These are phyloP conservation scores for Globisporangium acanthophoron DNA, from an alignment of 352 stramenopile species.

Conservation along the genomic window DNA sequence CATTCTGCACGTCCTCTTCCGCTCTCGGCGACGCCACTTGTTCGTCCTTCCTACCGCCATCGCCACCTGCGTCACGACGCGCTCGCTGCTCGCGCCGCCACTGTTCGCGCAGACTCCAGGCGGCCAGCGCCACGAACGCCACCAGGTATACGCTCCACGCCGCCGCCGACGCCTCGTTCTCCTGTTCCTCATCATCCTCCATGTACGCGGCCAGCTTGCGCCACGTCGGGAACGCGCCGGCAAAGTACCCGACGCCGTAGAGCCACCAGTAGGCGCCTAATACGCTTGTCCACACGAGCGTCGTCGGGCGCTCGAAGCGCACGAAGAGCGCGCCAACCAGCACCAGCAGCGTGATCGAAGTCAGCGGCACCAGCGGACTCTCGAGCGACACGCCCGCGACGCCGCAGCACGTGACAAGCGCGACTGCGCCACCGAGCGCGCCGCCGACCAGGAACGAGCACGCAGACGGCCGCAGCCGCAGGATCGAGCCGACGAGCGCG, in stretches of 20 bases:
- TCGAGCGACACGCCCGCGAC: constrained; percentile 4
- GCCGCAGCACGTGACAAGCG: constrained; percentile 5
- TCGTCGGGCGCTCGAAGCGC: constrained; percentile 5
- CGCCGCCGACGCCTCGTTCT: too few relatives aligned
- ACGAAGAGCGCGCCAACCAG: constrained; percentile 4
- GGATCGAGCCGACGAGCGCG: constrained; percentile 12
- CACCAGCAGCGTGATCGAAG: neutral
- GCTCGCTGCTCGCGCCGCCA: constrained; percentile 13
- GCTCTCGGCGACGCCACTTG: neutral
- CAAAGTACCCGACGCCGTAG: constrained; percentile 11
- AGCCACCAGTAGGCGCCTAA: constrained; percentile 19
- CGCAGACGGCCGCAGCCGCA: constrained; percentile 6
- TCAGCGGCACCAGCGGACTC: neutral
- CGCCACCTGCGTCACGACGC: neutral
- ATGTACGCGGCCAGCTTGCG: neutral
- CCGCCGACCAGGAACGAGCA: constrained; percentile 13
- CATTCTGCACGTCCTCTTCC: neutral
- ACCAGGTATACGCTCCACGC: neutral
- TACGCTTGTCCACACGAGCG: constrained; percentile 26
- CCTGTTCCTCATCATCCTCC: too few relatives aligned
- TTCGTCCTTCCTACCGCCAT: neutral
- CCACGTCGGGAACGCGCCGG: neutral
- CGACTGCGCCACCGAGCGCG: constrained; percentile 16
- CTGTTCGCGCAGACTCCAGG: constrained; percentile 12
- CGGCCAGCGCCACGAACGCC: constrained; percentile 12